Evolutionary conservation across 192 early-diverging fungal genomes (phyloP), one percentile per base, ranked within the genome.

Genomic region (Gaertneriomyces sp.): DNA sequence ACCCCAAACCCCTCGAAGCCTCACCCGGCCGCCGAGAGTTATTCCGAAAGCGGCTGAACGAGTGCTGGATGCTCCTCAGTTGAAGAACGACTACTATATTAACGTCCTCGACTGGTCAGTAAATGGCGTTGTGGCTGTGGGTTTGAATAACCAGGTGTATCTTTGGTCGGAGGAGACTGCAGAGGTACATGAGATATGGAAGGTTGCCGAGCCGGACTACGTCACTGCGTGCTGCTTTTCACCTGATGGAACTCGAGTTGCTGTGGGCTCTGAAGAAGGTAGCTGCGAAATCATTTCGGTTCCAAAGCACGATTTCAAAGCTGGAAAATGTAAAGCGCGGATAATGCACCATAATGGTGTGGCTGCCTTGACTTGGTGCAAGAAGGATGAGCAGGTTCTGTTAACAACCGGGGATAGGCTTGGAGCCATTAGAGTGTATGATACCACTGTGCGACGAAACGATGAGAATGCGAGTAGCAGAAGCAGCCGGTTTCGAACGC

Each of bases 341-440:
- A 91, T 95, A 88, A 51, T 62, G 0, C 91, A 91, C 0, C 91
- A 86, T 55, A 66, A 75, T 12, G 83, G 87, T 7, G 81, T 91
- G n/a, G 87, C 92, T 4, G 89, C 90, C 0, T 82, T 86, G 0
- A 46, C 91, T 47, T 85, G 88, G 11, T 92, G 90, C 89, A 76
- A 89, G 55, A 79, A 84, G 20, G 82, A 87, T 56, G 20, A 54
- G 9, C 42, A 57, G 20, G 41, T 55, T 11, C 73, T 88, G 38
- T 65, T 95, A 1, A 82, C 88, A 42, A 85, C 88, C 1, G 93
- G 93, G 4, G 87, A 87, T 65, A 81, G 83, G 53, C 88, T 91
- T 73, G 91, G 91, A n/a, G 84, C 77, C 40, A 93, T 95, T 68
- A 88, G 84, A 77, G 80, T 91, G 64, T 93, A 95, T 51, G 90